These are phyloP conservation scores for Eragrostis tef DNA, from an alignment of 202 grass and related monocot species.

Conservation along the genomic window DNA sequence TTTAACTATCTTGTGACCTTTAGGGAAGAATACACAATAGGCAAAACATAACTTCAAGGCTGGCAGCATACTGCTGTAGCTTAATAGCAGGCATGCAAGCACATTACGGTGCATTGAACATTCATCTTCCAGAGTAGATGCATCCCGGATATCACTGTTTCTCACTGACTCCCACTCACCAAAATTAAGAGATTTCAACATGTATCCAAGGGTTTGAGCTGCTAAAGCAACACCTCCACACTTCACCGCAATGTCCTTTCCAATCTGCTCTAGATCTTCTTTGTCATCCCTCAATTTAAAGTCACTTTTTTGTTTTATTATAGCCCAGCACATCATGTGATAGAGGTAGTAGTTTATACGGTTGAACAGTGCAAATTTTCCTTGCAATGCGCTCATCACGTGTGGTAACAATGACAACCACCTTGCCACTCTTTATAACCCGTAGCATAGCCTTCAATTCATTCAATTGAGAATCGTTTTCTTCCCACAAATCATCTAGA, in stretches of 20 bases:
- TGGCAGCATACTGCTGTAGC: neutral
- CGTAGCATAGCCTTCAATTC: neutral
- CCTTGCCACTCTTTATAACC: constrained; percentile 2
- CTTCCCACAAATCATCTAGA: constrained; percentile 34
- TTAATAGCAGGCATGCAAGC: neutral
- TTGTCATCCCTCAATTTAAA: neutral
- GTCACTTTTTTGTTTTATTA: constrained; percentile 8
- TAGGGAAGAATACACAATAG: constrained; percentile 32
- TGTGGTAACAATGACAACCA: constrained; percentile 42
- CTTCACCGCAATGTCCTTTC: constrained; percentile 41
- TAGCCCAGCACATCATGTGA: constrained; percentile 41
- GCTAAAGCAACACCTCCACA: constrained; percentile 47
- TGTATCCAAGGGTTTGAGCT: constrained; percentile 42
- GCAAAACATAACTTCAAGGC: constrained; percentile 2
- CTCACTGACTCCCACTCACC: neutral
- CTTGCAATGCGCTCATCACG: constrained; percentile 19
- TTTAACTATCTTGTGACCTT: neutral
- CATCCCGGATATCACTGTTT: neutral
- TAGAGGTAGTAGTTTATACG: constrained; percentile 11
- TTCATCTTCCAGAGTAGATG: neutral
- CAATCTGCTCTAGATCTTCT: constrained; percentile 12
- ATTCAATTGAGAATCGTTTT: neutral
- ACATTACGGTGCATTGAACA: neutral
- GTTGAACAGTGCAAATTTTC: neutral
- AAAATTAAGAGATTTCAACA: neutral